phyloP scores from a whole-genome alignment of 2,329 filamentous ascomycete species.

The Passalora sequoiae region DNA sequence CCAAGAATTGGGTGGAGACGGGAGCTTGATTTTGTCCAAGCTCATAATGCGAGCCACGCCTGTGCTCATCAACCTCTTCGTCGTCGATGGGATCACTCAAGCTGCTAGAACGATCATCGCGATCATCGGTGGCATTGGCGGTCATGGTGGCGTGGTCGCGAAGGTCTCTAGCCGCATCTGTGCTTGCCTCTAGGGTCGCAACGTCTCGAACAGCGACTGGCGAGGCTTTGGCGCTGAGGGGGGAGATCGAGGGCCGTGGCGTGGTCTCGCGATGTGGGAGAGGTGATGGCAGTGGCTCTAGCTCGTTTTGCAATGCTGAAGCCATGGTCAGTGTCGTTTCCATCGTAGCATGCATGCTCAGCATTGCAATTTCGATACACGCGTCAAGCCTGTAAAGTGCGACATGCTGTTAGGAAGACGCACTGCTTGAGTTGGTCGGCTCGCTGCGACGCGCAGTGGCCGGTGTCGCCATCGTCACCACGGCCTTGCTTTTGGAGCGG shows the following conservation, averaged over 20 bases:
- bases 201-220: constrained; percentile 23
- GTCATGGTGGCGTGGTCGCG: neutral
- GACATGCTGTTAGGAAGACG: no score
- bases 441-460: no score
- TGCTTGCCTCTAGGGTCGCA: constrained; percentile 1
- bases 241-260: constrained; percentile 31
- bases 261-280: constrained; percentile 12
- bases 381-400: no score
- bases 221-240: constrained; percentile 32
- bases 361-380: no score
- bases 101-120: constrained; percentile 66
- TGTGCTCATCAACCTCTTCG: constrained; percentile 37
- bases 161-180: neutral
- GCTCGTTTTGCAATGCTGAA: constrained; percentile 14
- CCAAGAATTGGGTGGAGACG: constrained; percentile 25
- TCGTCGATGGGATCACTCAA: constrained; percentile 76
- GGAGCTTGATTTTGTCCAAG: constrained; percentile 9
- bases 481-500: constrained; percentile 2
- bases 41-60: neutral
- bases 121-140: constrained; percentile 23
- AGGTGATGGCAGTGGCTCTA: constrained; percentile 9
- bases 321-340: constrained; percentile 3
- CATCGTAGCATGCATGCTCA: no score
- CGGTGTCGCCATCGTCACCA: constrained; percentile 22
- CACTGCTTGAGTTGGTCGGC: no score